These are phyloP conservation scores for Candida easanensis DNA, from an alignment of 805 yeast species.

Conservation along the genomic window DNA sequence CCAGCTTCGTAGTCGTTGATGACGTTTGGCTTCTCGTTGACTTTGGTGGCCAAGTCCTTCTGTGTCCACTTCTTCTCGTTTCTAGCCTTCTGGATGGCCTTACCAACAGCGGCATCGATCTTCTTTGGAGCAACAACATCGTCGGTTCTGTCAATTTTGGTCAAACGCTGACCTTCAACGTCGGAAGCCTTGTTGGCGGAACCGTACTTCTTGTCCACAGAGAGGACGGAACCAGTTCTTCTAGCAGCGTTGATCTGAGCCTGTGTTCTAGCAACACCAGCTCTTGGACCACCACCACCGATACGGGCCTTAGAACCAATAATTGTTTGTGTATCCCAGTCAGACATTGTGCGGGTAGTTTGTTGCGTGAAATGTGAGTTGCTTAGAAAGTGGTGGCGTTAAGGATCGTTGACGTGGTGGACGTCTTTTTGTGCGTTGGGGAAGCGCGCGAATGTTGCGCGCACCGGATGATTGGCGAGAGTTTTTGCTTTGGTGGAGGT, in stretches of 20 bases:
- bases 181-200: constrained; percentile 57
- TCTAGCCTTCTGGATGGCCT: constrained; percentile 81
- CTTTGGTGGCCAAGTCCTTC: constrained; percentile 92
- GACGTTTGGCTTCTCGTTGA: constrained; percentile 94
- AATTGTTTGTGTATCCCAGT: constrained; percentile 90
- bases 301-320: constrained; percentile 88
- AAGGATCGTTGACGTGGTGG: background rate
- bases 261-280: constrained; percentile 73
- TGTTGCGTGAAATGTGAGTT: background rate
- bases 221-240: constrained; percentile 83
- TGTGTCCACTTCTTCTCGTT: constrained; percentile 87
- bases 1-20: constrained; percentile 97
- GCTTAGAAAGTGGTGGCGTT: background rate
- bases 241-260: constrained; percentile 89
- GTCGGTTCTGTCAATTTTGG: constrained; percentile 89
- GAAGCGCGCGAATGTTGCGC: constrained; percentile 1
- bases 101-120: constrained; percentile 80
- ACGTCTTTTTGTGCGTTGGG: constrained; percentile 3
- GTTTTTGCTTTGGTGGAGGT: too few species aligned
- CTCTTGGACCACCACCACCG: constrained; percentile 87
- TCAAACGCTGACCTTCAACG: constrained; percentile 91
- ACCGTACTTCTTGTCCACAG: constrained; percentile 92
- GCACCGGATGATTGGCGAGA: background rate
- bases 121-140: constrained; percentile 93
- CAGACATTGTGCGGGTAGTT: constrained; percentile 40